Base-by-base conservation (phyloP, 2,329 filamentous ascomycete species). In the Stachybotrys chlorohalonatus region DNA sequence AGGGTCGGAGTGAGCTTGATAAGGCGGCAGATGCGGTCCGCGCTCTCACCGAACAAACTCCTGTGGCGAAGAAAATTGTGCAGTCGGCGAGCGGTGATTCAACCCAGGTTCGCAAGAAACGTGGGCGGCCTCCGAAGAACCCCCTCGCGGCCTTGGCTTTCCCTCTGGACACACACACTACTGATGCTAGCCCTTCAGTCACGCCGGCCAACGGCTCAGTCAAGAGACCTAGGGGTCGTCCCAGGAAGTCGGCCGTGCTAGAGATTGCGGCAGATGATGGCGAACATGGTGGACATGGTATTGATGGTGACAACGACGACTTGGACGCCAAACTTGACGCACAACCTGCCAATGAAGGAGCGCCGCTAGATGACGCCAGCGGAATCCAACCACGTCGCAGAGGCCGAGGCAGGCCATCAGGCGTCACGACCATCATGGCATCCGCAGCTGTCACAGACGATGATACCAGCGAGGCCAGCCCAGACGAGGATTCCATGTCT, bases 11-110 rank as follows among this genome's bases (percentile, higher is more conserved):
- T 24, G 66, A 71, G n/a, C 64, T 75, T 24, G 73, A 77, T 55
- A 59, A 75, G 6, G 76, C 75, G 49, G 63, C 69, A 52, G 58
- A 70, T 53, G 65, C 68, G n/a, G 11, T n/a, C 39, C 11, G 39
- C 11, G n/a, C 11, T 45, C 39, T n/a, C n/a, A 2, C n/a, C 39
- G 39, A 5, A 8, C 46, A 16, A 16, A 24, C 46, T 11, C 15
- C 46, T 47, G 9, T n/a, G 15, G 8, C 7, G 16, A 54, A 32
- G 47, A 54, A 31, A 9, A 7, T 4, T 6, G n/a, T n/a, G 16
- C 9, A 11, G n/a, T 13, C 36, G 13, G n/a, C n/a, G 16, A 16
- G 46, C 9, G 16, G 16, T 7, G 17, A n/a, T n/a, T 47, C 46
- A n/a, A 47, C 46, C 1, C 46, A 54, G 48, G 49, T 53, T 47